These are phyloP conservation scores for Aspergillus pseudoglaucus DNA, from an alignment of 2,329 filamentous ascomycete genomes.

Conservation along the genomic window DNA sequence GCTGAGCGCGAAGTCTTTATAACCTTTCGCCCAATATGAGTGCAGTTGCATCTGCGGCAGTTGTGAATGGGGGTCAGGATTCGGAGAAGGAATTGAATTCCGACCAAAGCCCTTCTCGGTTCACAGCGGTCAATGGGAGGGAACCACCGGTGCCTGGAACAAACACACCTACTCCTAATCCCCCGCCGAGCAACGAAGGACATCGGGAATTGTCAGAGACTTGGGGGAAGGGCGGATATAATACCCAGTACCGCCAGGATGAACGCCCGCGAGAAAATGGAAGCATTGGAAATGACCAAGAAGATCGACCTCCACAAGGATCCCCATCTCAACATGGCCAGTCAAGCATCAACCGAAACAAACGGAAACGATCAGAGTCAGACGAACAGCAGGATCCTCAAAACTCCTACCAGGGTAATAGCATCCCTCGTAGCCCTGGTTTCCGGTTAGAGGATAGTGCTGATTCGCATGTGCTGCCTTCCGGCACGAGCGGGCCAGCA, in stretches of 20 bases:
- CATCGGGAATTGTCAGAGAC: conserved; percentile 12
- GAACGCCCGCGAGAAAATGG: conserved; percentile 50
- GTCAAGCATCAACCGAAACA: conserved; percentile 45
- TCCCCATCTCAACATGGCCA: conserved; percentile 18
- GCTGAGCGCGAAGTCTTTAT: neutral
- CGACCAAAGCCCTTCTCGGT: conserved; percentile 39
- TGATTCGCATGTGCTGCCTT: conserved; percentile 16
- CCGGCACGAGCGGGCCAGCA: conserved; percentile 13
- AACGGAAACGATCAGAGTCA: conserved; percentile 62
- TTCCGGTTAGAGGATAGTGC: conserved; percentile 30
- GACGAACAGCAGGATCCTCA: conserved; percentile 39
- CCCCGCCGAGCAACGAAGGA: conserved; percentile 15
- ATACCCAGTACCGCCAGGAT: conserved; percentile 20
- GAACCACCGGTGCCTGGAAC: conserved; percentile 17
- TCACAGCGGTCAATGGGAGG: conserved; percentile 42
- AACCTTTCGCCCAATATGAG: conserved; percentile 20
- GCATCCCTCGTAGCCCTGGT: conserved; percentile 30
- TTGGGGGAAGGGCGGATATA: conserved; percentile 13
- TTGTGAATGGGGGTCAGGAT: conserved; percentile 27
- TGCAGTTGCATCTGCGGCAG: conserved; percentile 27
- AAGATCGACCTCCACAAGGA: conserved; percentile 17
- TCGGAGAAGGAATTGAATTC: conserved; percentile 29
- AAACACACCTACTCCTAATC: conserved; percentile 7
- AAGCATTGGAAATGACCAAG: conserved; percentile 17
- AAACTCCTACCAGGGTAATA: conserved; percentile 32